Evolutionary conservation across 441 rosid species (phyloP), one percentile per base, ranked within the genome.

Genomic region (Gossypium laxum): DNA sequence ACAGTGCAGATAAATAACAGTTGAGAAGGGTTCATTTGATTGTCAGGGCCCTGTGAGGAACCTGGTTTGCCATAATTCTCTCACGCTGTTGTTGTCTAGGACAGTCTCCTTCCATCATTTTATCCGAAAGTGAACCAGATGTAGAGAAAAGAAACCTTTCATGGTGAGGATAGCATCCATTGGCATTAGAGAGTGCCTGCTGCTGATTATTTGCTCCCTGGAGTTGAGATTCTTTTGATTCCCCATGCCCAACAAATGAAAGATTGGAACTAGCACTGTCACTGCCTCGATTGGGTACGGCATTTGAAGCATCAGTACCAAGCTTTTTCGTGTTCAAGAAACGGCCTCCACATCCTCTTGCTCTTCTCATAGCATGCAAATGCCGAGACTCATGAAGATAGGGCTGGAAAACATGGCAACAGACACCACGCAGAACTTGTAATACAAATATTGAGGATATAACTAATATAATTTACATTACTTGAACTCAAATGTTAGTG

Each of bases 331-430:
- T 80, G 68, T 80, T 80, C 22, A 82, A 41, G 63, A 82, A 82
- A 24, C 85, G 83, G 47, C 85, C 85, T 2, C 83, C 85, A 10
- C 82, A 80, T 28, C 85, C 85, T 76, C 85, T 78, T 26, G 82
- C 83, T 48, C 85, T 78, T 55, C 83, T 71, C 85, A 82, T 74
- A 18, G 85, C 85, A 67, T 82, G 85, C 12, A 69, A 73, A 74
- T 82, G 85, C 51, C 83, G 60, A 2, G 85, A 82, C 75, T 82
- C 85, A 0, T 82, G 85, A 51, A 78, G 82, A 76, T 82, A 82
- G 19, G 85, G 85, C 85, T 82, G 68, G 61, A 8, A 26, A 73
- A 52, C 56, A 75, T 26, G 30, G 30, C 43, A 21, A 66, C 69
- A 67, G 54, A 52, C 3, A 73, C 17, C 41, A 18, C 30, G 11